Conservation (phyloP, 805 yeast species). For the Cyberlindnera maclurae region DNA sequence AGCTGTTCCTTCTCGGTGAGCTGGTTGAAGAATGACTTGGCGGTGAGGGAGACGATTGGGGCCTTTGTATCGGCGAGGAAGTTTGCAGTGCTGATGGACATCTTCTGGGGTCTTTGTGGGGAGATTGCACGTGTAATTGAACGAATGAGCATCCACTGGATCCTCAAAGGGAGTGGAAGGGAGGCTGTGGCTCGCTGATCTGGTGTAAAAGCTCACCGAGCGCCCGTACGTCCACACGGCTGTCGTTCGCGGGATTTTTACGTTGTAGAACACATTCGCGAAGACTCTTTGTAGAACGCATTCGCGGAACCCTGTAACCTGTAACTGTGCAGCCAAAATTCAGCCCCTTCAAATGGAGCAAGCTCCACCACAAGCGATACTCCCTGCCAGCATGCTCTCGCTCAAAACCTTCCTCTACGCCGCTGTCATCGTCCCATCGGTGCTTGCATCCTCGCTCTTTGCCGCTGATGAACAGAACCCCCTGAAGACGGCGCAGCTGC, state of each 20-base stretch:
- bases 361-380: neutral
- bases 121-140: no score
- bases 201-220: no score
- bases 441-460: slow-evolving; percentile 14
- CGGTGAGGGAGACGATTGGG: slow-evolving; percentile 64
- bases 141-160: no score
- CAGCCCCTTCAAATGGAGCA: neutral
- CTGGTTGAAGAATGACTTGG: slow-evolving; percentile 61
- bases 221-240: no score
- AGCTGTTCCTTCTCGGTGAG: slow-evolving; percentile 52
- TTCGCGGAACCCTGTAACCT: no score
- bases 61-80: slow-evolving; percentile 53
- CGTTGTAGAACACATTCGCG: no score
- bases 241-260: no score
- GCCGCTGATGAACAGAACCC: slow-evolving; percentile 16
- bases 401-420: slow-evolving; percentile 6
- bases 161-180: no score
- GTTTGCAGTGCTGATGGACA: slow-evolving; percentile 10
- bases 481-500: slow-evolving; percentile 19
- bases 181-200: no score
- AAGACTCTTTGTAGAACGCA: no score
- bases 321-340: no score
- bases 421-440: slow-evolving; percentile 1
- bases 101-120: slow-evolving; percentile 1
- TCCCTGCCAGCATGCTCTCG: slow-evolving; percentile 7